Base-by-base conservation (phyloP, 192 early-diverging fungal species). In the Rhizophagus prolifer region DNA sequence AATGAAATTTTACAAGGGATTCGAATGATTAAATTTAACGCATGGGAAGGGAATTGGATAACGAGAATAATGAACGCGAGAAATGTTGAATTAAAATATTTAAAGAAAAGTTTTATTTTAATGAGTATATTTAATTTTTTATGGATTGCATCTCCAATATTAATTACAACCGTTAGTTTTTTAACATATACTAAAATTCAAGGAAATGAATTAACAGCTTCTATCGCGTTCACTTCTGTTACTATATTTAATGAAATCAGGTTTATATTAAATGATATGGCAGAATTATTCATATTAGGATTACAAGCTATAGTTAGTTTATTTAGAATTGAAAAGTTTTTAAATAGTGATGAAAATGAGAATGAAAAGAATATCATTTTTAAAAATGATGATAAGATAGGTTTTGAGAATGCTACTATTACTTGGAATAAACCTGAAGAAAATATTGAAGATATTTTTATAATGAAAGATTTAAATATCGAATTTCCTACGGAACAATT, bases 1-100 rank as follows among this genome's bases (percentile, higher is more conserved):
- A 90, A 92, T 70, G 89, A 94, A 75, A 78, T 94, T 6, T 83
- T 97, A 34, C 86, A 91, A 75, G 95, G 94, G 34, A 97, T 99
- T 50, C 87, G 95, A 21, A 94, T 97, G 31, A 90, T 99, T 70
- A 99, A 99, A 82, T 90, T 98, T 74, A 94, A 94, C 82, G 91
- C 90, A 23, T 95, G 94, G 94, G 91, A 94, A 47, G 70, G 75
- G 25, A 81, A 81, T 59, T 86, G 94, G 97, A 76, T 79, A 89
- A 63, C 84, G 87, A 41, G 85, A 88, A 59, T 61, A 19, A 71
- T 79, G 19, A 66, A 82, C 25, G 78, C 82, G 6, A 79, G 85
- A 46, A 80, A 84, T 47, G n/a, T 26, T 13, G 85, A 86, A 63
- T 36, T 86, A 31, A 10, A 61, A 26, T 72, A 70, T 14, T 74